Evolutionary conservation across 2,329 filamentous ascomycete species (phyloP).

Genomic region (Aspergillus sergii): DNA sequence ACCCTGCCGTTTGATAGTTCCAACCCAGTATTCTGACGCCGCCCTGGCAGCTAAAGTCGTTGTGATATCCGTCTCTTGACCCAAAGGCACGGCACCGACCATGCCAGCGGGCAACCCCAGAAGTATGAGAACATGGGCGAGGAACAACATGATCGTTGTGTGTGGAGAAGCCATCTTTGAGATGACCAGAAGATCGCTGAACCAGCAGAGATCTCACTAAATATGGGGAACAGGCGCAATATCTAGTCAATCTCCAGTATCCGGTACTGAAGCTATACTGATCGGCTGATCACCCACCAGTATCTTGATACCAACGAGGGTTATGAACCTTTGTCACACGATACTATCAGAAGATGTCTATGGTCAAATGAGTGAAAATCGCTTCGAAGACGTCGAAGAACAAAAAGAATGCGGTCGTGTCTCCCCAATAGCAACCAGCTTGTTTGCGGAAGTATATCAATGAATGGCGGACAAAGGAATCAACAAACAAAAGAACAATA

Average conservation of each 20-base stretch:
- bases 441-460: neutral
- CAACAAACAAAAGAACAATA: neutral
- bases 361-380: neutral
- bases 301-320: neutral
- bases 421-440: neutral
- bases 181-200: conserved; percentile 26
- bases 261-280: conserved; percentile 26
- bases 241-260: conserved; percentile 25
- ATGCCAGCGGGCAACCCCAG: conserved; percentile 28
- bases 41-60: conserved; percentile 16
- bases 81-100: conserved; percentile 36
- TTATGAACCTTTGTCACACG: conserved; percentile 15
- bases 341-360: conserved; percentile 11
- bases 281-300: conserved; percentile 17
- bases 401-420: neutral
- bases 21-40: conserved; percentile 69
- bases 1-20: conserved; percentile 69
- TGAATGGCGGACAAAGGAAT: neutral
- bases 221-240: conserved; percentile 12
- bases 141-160: conserved; percentile 28
- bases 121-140: conserved; percentile 37
- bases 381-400: neutral
- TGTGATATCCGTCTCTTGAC: conserved; percentile 21
- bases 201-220: conserved; percentile 31
- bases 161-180: conserved; percentile 29